Evolutionary conservation across 129 eudicot genomes (phyloP), one percentile per base, ranked within the genome.

Genomic region (Scalesia atractyloides): DNA sequence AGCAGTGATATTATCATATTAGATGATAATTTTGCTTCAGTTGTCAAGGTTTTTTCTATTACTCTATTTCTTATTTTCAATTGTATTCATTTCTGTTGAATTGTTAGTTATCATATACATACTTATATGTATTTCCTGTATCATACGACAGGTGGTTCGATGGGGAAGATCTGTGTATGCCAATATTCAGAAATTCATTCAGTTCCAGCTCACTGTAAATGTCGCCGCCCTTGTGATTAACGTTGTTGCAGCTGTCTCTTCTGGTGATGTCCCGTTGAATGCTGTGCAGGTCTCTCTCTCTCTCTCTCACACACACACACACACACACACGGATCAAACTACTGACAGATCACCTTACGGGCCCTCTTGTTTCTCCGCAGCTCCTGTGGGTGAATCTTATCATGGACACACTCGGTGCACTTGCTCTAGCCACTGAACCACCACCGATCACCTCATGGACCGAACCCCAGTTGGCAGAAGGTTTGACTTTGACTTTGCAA

Each of bases 401-500:
- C 34, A 93, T 93, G 98, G 98, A 93, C 81, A 93, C 98, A 5
- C 95, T 93, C 30, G 98, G 98, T 60, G 98, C 98, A 44, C 96
- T 93, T 78, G 98, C 98, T 20, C 81, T 93, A 44, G 98, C 98
- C 71, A 93, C 98, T 13, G 98, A 93, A 79, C 97, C 97, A 65
- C 98, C 18, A 93, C 98, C 3, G 97, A 93, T 79, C 95, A 93
- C 77, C 97, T 93, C 56, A 93, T 93, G 98, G 72, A 71, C 13
- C 84, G 98, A 63, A 68, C 86, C 41, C 98, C 98, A 5, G 98
- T 93, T 78, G 98, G 98, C 34, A 84, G 98, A 82, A 89, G 98
- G 98, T 93, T 50, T 58, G 82, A 34, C 53, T 77, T 66, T 58
- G 47, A 30, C 49, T 26, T 59, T 51, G 2, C 15, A 39, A 59